Base-by-base conservation (phyloP, 352 stramenopile genomes). In the Aphanomyces astaci region DNA sequence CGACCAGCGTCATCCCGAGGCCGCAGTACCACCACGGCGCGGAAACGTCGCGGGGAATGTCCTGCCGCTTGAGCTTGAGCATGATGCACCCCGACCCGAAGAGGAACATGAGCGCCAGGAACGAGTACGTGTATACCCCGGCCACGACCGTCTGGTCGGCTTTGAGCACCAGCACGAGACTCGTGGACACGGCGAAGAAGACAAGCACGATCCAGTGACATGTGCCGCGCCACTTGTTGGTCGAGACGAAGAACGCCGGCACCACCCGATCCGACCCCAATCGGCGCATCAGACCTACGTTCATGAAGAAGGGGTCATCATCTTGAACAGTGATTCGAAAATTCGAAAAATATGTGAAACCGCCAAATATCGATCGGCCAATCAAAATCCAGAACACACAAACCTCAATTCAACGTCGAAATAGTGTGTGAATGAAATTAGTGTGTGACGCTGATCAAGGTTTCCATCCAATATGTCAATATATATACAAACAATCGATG, bases 91-190 rank as follows among this genome's bases (percentile, higher is more conserved):
- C 90, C 63, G 92, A 83, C 4, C 88, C 88, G 56, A 97, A 98
- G 27, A 97, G 80, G 24, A 79, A 83, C 89, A 98, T 97, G 13
- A 98, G 84, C 1, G 81, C 81, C 9, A 98, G 71, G 65, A 97
- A 98, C 4, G 90, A 84, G 64, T 96, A 95, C 27, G 86, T 96
- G 71, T 97, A 98, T 28, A 98, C 92, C 9, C 90, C 90, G 10
- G 84, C 82, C 2, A 98, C 78, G 24, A 87, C 82, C 28, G 76
- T 86, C 15, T 94, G 82, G 51, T 97, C 82, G 13, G 84, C 87
- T 46, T 91, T 74, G 0, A 95, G 78, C 31, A 92, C 36, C 39
- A 95, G 63, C 4, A 92, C 84, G n/a, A 95, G 76, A 60, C 78
- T 90, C 27, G 88, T 71, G 46, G 82, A 75, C 19, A 94, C 57